Evolutionary conservation across 2,329 filamentous ascomycete genomes (phyloP).

Genomic region (Talaromyces verruculosus): DNA sequence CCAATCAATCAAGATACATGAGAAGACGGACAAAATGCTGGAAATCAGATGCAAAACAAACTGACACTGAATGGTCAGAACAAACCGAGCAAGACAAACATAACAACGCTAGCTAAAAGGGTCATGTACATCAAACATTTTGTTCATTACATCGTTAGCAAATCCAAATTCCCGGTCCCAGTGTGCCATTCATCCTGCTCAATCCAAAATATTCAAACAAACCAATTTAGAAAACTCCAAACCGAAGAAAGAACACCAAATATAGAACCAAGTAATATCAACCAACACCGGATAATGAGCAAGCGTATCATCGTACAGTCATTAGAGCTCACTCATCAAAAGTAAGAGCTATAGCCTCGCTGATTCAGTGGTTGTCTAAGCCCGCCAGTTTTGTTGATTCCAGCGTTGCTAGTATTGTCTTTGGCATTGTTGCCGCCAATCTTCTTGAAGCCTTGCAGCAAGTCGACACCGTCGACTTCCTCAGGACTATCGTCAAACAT

Average conservation of each 20-base stretch:
- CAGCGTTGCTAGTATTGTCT: conserved; percentile 32
- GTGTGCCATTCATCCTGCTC: neutral
- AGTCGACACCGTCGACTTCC: conserved; percentile 48
- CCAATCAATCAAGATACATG: neutral
- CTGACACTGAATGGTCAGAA: conserved; percentile 22
- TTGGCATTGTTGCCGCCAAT: conserved; percentile 39
- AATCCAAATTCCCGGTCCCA: conserved; percentile 6
- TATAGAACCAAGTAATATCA: neutral
- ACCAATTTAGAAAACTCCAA: neutral
- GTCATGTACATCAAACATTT: conserved; percentile 18
- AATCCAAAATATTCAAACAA: neutral
- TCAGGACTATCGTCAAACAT: conserved; percentile 47
- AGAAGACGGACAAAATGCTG: neutral
- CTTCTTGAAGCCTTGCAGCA: conserved; percentile 50
- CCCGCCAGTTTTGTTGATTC: conserved; percentile 31
- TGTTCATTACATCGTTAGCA: conserved; percentile 15
- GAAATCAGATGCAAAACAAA: conserved; percentile 23
- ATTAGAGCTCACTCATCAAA: conserved; percentile 26
- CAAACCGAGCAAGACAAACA: conserved; percentile 14
- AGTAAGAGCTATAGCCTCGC: conserved; percentile 37
- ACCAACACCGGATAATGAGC: conserved; percentile 12
- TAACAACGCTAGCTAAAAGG: conserved; percentile 17
- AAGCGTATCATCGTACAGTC: conserved; percentile 12
- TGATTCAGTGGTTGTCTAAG: conserved; percentile 34
- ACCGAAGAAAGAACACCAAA: neutral